Evolutionary conservation across 345 rosid species (phyloP).

Genomic region (thale cress (Arabidopsis thaliana)): DNA sequence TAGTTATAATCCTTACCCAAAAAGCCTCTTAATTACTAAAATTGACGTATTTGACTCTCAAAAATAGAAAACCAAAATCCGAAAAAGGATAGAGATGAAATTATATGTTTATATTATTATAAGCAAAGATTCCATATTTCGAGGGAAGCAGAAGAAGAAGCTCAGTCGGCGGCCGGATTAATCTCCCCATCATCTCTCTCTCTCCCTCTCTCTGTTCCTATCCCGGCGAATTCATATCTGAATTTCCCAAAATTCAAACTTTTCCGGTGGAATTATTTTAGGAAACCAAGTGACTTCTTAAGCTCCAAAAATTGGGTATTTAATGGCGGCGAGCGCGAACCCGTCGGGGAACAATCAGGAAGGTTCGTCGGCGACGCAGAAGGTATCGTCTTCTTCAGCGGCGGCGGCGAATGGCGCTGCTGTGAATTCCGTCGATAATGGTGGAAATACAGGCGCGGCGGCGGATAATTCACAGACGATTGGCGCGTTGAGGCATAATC

Average conservation of each 20-base stretch:
- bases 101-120: not conserved
- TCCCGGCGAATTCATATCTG: slow-evolving; percentile 36
- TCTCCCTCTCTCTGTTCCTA: slow-evolving; percentile 25
- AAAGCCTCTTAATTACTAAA: slow-evolving; percentile 11
- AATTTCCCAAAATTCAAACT: slow-evolving; percentile 2
- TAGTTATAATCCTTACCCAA: not conserved
- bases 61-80: slow-evolving; percentile 26
- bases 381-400: slow-evolving; percentile 47
- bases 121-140: slow-evolving; percentile 43
- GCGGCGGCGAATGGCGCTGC: slow-evolving; percentile 49
- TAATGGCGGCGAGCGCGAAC: slow-evolving; percentile 77
- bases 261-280: slow-evolving; percentile 8
- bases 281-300: not conserved
- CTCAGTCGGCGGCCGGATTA: slow-evolving; percentile 43
- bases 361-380: slow-evolving; percentile 51
- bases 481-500: slow-evolving; percentile 64
- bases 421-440: slow-evolving; percentile 56
- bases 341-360: slow-evolving; percentile 61
- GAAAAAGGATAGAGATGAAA: slow-evolving; percentile 35
- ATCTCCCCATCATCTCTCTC: slow-evolving; percentile 8
- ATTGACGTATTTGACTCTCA: not conserved
- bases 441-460: slow-evolving; percentile 40
- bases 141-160: slow-evolving; percentile 10
- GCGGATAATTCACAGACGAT: slow-evolving; percentile 52
- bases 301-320: not conserved